Conservation (phyloP, 257 asterid species). For the Solanum corneliomulleri region DNA sequence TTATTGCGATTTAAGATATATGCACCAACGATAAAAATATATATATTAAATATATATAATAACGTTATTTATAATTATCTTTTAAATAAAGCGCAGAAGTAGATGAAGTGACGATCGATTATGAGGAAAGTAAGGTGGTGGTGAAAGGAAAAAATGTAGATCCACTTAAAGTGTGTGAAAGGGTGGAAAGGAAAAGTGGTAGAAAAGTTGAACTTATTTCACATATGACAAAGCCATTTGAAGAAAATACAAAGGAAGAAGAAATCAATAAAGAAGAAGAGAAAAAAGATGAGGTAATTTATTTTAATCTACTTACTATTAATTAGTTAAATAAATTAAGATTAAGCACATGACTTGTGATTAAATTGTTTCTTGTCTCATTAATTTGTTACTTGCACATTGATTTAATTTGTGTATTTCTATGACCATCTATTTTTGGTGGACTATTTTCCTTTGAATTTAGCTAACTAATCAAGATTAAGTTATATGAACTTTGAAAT, state of each 20-base stretch:
- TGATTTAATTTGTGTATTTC: not conserved
- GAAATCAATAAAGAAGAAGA: conserved; percentile 3
- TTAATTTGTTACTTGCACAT: not conserved
- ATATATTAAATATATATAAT: not conserved
- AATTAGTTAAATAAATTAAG: not conserved
- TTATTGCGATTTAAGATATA: not conserved
- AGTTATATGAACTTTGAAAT: not conserved
- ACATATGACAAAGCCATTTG: conserved; percentile 41
- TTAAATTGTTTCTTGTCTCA: not conserved
- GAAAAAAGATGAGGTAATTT: conserved; percentile 35
- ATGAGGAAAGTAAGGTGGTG: conserved; percentile 66
- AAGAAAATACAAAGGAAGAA: conserved; percentile 5
- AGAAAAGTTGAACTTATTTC: conserved; percentile 60
- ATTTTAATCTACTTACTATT: not conserved
- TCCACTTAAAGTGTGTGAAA: conserved; percentile 57
- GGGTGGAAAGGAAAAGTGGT: conserved; percentile 56
- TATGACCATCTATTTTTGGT: not conserved
- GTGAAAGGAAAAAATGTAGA: conserved; percentile 68
- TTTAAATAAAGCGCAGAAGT: conserved; percentile 32
- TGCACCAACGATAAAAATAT: not conserved
- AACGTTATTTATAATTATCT: not conserved
- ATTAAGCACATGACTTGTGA: not conserved
- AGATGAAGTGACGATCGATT: conserved; percentile 55
- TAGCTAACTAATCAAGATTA: too few species aligned
- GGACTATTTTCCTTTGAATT: too few species aligned